phyloP scores from a whole-genome alignment of 768 basidiomycete genomes.

The Kwoniella dejecticola region DNA sequence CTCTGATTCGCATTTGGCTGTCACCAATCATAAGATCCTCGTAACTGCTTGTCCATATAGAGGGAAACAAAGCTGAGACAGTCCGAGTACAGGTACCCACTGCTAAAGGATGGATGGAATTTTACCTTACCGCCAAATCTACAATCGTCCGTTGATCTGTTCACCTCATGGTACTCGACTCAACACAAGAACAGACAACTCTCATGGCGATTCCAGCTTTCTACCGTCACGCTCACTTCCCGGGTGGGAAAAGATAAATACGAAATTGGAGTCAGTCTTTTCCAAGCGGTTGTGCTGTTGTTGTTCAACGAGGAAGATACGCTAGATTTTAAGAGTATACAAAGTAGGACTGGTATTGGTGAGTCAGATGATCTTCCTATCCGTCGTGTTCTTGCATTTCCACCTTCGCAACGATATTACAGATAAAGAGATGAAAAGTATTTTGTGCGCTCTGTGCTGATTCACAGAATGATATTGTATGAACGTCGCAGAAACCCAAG shows the following conservation, averaged over 20 bases:
- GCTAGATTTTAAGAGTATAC: constrained; percentile 69
- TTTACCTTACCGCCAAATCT: constrained; percentile 62
- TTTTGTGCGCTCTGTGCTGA: constrained; percentile 1
- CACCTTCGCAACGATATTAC: too few relatives aligned
- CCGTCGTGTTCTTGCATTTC: not conserved
- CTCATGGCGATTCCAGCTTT: constrained; percentile 83
- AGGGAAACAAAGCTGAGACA: too few relatives aligned
- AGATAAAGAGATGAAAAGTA: constrained; percentile 59
- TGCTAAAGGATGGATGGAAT: constrained; percentile 30
- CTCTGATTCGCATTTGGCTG: not conserved
- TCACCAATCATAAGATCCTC: not conserved
- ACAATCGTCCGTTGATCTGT: constrained; percentile 68
- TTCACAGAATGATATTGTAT: too few relatives aligned
- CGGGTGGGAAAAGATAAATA: constrained; percentile 66
- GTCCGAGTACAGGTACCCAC: constrained; percentile 25
- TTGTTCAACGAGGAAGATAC: constrained; percentile 75
- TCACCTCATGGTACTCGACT: constrained; percentile 70
- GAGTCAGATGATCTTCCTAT: too few relatives aligned
- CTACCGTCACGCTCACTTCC: constrained; percentile 74
- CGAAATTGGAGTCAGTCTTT: constrained; percentile 86
- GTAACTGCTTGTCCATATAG: too few relatives aligned
- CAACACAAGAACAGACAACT: constrained; percentile 77
- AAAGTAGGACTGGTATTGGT: constrained; percentile 73
- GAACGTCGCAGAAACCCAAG: constrained; percentile 51
- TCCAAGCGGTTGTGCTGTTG: constrained; percentile 82